Percentiles rank a stretch among this genome's conserved stretches.
Conservation (phyloP, 1,284 basidiomycete genomes). For the Vanrija pseudolonga region DNA sequence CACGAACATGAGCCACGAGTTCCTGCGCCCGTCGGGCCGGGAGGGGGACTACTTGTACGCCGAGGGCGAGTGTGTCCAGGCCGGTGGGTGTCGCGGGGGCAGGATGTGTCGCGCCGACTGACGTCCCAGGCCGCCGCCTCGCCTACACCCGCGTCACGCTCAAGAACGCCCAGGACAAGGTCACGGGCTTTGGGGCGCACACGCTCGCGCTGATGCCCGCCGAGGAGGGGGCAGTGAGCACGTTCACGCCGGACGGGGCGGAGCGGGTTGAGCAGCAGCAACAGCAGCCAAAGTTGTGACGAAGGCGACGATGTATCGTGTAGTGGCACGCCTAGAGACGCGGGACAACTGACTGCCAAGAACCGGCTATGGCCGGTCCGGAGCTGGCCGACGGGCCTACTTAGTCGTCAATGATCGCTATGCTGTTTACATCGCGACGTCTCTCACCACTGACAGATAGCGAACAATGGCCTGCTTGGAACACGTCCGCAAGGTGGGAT, state of each 20-base stretch:
- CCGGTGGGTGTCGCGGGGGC: slow-evolving; percentile 6
- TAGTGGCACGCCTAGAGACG: too few relatives aligned
- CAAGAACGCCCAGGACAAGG: slow-evolving; percentile 3
- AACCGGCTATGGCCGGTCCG: too few relatives aligned
- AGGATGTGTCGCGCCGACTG: background rate
- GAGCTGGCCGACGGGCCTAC: too few relatives aligned
- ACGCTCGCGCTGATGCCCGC: slow-evolving; percentile 5
- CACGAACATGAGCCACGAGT: slow-evolving; percentile 14
- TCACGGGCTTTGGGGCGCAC: slow-evolving; percentile 9
- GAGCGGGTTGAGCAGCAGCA: too few relatives aligned
- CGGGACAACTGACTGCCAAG: too few relatives aligned
- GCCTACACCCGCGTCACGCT: slow-evolving; percentile 12
- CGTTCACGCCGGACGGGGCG: slow-evolving; percentile 7
- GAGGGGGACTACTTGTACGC: slow-evolving; percentile 7
- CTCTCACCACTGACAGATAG: too few relatives aligned
- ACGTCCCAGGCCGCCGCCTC: slow-evolving; percentile 7
- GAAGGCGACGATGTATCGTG: too few relatives aligned
- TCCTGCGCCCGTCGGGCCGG: slow-evolving; percentile 7
- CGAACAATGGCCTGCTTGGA: slow-evolving; percentile 10
- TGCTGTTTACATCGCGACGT: too few relatives aligned
- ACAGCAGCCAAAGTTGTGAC: too few relatives aligned
- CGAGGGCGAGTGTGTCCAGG: slow-evolving; percentile 4
- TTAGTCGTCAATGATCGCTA: too few relatives aligned
- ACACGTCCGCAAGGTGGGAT: slow-evolving; percentile 9
- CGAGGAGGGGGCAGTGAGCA: background rate